Conservation (phyloP, 768 basidiomycete species). For the Podaxis rugospora region DNA sequence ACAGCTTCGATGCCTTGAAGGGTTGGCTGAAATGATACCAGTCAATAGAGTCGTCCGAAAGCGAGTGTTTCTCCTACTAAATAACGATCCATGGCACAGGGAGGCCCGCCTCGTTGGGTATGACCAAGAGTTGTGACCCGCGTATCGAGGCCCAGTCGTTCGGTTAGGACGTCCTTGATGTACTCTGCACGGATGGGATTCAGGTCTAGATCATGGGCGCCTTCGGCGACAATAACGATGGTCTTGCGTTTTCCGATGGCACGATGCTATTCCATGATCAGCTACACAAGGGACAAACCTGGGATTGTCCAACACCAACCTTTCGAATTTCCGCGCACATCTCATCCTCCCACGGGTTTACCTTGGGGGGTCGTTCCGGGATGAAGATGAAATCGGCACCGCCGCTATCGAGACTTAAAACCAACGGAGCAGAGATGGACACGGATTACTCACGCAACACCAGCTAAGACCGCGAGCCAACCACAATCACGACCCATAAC, state of each 20-base stretch:
- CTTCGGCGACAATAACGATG: conserved; percentile 97
- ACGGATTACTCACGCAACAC: conserved; percentile 61
- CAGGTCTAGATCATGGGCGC: conserved; percentile 82
- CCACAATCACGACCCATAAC: conserved; percentile 99
- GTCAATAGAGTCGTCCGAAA: neutral
- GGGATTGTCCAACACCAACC: conserved; percentile 38
- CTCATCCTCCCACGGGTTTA: conserved; percentile 81
- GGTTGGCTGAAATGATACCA: conserved; percentile 59
- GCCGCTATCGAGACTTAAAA: conserved; percentile 36
- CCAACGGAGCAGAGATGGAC: neutral
- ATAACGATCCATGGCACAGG: conserved; percentile 91
- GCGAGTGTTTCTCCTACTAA: conserved; percentile 49
- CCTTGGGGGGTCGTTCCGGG: conserved; percentile 83
- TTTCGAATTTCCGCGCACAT: conserved; percentile 84
- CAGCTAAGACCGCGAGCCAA: conserved; percentile 95
- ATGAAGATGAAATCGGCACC: conserved; percentile 99
- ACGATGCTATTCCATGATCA: conserved; percentile 61
- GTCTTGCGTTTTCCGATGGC: conserved; percentile 93
- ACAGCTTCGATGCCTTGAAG: conserved; percentile 96
- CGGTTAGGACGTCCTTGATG: conserved; percentile 84
- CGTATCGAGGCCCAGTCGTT: conserved; percentile 88
- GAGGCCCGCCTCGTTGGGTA: conserved; percentile 91
- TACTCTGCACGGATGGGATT: conserved; percentile 91
- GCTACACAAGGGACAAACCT: neutral
- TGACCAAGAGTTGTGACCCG: conserved; percentile 97